Evolutionary conservation across 2,329 filamentous ascomycete genomes (phyloP).

Genomic region (Trichoderma arundinaceum): DNA sequence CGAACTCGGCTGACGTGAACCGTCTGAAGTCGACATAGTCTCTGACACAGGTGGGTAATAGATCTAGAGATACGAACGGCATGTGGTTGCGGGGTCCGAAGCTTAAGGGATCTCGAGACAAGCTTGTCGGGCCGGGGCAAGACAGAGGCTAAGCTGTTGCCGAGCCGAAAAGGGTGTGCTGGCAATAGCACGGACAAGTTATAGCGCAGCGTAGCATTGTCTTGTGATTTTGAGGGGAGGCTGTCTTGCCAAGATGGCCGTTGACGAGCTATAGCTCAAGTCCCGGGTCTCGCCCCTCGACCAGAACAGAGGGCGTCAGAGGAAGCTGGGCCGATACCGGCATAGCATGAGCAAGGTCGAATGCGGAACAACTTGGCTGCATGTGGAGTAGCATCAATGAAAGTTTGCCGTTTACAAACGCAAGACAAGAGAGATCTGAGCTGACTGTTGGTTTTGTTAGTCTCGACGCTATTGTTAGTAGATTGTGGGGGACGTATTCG

Average conservation of each 20-base stretch:
- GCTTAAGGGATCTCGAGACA: neutral
- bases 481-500: constrained; percentile 26
- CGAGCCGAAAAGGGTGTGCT: constrained; percentile 13
- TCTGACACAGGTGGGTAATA: constrained; percentile 11
- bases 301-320: neutral
- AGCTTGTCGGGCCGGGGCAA: constrained; percentile 19
- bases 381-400: neutral
- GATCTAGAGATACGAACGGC: constrained; percentile 9
- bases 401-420: neutral
- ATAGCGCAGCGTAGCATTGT: neutral
- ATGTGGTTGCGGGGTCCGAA: constrained; percentile 15
- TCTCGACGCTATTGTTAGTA: constrained; percentile 25
- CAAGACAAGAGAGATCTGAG: constrained; percentile 6
- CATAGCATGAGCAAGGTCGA: neutral
- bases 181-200: neutral
- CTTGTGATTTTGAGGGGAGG: constrained; percentile 24
- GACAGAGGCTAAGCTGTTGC: constrained; percentile 12
- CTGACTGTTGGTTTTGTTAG: constrained; percentile 16
- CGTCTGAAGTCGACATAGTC: neutral
- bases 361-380: neutral
- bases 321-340: no score
- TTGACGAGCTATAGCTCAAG: neutral
- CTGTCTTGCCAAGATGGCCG: neutral
- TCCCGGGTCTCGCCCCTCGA: no score
- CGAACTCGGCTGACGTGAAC: constrained; percentile 8